These are phyloP conservation scores for Litsea cubeba DNA, from an alignment of 164 flowering plant genomes.

Conservation along the genomic window DNA sequence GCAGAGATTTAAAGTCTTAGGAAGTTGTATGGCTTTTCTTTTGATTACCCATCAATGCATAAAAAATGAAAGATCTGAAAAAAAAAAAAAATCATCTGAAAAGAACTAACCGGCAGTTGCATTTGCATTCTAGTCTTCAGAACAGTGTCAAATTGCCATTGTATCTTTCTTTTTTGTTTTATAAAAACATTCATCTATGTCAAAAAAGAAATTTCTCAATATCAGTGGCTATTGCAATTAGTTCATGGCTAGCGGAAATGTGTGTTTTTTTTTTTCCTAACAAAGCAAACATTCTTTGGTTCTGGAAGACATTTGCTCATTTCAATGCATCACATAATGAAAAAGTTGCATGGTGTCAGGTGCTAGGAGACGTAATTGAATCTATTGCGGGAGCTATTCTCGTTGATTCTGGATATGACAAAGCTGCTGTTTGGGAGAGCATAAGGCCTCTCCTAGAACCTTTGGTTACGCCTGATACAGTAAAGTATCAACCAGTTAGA, in stretches of 20 bases:
- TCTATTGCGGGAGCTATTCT: conserved; percentile 85
- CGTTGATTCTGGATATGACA: conserved; percentile 65
- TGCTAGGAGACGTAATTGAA: conserved; percentile 87
- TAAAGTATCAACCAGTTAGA: conserved; percentile 50
- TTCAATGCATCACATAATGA: background rate
- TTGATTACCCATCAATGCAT: too few species aligned
- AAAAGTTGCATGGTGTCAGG: conserved; percentile 32
- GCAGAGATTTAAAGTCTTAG: too few species aligned
- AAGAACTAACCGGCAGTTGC: too few species aligned
- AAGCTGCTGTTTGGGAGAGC: conserved; percentile 51
- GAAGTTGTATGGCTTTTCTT: too few species aligned
- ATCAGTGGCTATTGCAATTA: background rate
- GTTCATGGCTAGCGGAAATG: background rate
- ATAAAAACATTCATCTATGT: too few species aligned
- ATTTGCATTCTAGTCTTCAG: too few species aligned
- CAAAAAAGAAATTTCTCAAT: too few species aligned
- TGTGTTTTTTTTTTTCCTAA: background rate
- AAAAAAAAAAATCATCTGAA: too few species aligned
- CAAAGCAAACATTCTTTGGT: background rate
- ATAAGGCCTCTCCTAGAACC: conserved; percentile 67
- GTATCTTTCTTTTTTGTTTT: too few species aligned
- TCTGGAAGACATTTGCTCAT: background rate
- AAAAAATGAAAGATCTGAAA: too few species aligned
- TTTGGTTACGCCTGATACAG: conserved; percentile 55
- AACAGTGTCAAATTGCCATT: too few species aligned